These are phyloP conservation scores for Trypanosoma platydactyli DNA, from an alignment of 208 protist species.

Conservation along the genomic window DNA sequence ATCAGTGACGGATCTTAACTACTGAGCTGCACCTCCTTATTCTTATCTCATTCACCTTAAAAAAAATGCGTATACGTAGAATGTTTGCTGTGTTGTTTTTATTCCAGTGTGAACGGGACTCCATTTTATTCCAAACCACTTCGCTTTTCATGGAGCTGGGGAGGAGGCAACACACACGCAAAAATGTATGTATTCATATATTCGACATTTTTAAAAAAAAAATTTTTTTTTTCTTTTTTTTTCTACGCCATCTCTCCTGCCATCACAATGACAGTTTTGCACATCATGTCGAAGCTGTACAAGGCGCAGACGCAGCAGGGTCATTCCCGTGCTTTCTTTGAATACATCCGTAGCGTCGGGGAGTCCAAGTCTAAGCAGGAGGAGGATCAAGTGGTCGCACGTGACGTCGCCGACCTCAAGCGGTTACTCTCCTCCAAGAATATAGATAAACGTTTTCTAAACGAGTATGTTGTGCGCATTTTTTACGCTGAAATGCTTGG, in stretches of 20 bases:
- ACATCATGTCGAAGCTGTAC: conserved; percentile 48
- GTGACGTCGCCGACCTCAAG: conserved; percentile 68
- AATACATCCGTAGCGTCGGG: conserved; percentile 63
- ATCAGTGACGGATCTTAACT: too few species aligned
- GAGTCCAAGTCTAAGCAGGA: conserved; percentile 82
- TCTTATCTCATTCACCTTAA: background rate
- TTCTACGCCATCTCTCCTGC: conserved; percentile 14
- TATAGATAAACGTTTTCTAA: conserved; percentile 42
- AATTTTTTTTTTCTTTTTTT: conserved; percentile 21
- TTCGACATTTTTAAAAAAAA: background rate
- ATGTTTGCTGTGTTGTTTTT: too few species aligned
- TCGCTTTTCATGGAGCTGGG: too few species aligned
- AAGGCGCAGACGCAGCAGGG: conserved; percentile 43
- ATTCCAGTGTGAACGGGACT: too few species aligned
- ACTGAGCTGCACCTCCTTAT: too few species aligned
- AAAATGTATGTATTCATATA: conserved; percentile 12
- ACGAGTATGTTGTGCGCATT: conserved; percentile 88
- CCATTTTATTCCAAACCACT: too few species aligned
- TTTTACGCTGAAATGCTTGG: conserved; percentile 97
- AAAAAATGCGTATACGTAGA: background rate
- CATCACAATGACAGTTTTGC: background rate
- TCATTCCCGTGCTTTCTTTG: conserved; percentile 61
- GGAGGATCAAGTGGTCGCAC: conserved; percentile 68
- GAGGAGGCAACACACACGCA: too few species aligned
- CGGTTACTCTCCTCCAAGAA: conserved; percentile 21